Base-by-base conservation (phyloP, 2,329 filamentous ascomycete species). In the Lasiodiplodia citricola region DNA sequence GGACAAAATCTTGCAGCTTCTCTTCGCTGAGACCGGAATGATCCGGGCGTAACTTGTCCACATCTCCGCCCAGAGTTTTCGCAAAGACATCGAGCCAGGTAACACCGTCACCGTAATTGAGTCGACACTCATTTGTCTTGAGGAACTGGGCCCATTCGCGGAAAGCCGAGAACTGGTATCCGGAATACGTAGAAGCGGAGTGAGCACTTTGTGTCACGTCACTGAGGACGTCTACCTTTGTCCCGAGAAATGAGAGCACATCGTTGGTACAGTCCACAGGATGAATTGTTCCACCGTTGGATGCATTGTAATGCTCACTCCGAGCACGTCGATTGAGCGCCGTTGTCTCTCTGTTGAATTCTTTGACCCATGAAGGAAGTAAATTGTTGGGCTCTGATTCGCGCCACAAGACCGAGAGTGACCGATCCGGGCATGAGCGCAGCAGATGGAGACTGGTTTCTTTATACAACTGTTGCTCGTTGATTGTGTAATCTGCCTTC, bases 311-410 rank as follows among this genome's bases (percentile, higher is more conserved):
- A 13, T 21, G 38, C 16, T 21, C 28, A 2, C 44, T 51, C 6
- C 60, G 38, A 25, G 18, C 23, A 3, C 41, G 41, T 51, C 47
- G 60, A 23, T 64, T 52, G 28, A 51, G 6, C 4, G 37, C n/a
- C 11, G n/a, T 28, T 16, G 56, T 44, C 6, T 21, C 25, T 2
- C 13, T 18, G 41, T 18, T 6, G 44, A 64, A 52, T 6, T 51
- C 16, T 4, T 64, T 64, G 25, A 64, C 25, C 60, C 60, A 64
- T 16, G 60, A 64, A 18, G 41, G 41, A 47, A 6, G 31, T 11
- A 2, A 1, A 4, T 37, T 3, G 25, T 7, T 35, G 28, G 52
- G 60, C 55, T 37, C 28, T 4, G 56, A 44, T 41, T 60, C 56
- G 8, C 35, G 18, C 56, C 56, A 60, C 14, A 44, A 25, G 6